These are phyloP conservation scores for Populus tomentosa DNA, from an alignment of 441 rosid species.

Conservation along the genomic window DNA sequence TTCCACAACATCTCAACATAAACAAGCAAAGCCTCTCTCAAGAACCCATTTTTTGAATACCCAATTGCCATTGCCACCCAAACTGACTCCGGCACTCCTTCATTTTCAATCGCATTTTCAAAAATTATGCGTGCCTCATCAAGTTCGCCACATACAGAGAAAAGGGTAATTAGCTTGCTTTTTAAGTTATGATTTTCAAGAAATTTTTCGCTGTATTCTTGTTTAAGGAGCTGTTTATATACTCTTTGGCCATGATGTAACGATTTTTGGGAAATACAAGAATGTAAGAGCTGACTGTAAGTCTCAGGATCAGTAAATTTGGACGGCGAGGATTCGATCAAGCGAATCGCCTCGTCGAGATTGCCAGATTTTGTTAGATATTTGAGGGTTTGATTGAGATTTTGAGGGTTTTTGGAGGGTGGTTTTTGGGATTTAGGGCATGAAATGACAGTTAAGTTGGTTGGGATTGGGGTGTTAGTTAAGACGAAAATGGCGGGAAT, in stretches of 20 bases:
- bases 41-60: constrained; percentile 30
- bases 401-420: constrained; percentile 7
- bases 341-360: constrained; percentile 26
- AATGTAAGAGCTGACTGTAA: constrained; percentile 31
- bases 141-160: constrained; percentile 35
- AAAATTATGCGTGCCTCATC: constrained; percentile 35
- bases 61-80: constrained; percentile 52
- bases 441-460: constrained; percentile 9
- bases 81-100: constrained; percentile 23
- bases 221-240: constrained; percentile 21
- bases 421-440: constrained; percentile 1
- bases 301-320: constrained; percentile 17
- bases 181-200: constrained; percentile 26
- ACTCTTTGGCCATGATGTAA: constrained; percentile 34
- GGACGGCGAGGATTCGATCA: constrained; percentile 29
- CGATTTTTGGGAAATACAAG: constrained; percentile 37
- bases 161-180: constrained; percentile 41
- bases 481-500: constrained; percentile 9
- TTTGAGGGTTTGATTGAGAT: constrained; percentile 17
- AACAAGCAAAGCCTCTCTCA: constrained; percentile 26
- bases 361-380: constrained; percentile 22
- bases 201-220: constrained; percentile 7
- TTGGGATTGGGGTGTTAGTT: background rate
- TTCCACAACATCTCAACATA: constrained; percentile 24
- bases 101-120: constrained; percentile 16